A percentile compares a stretch with the other conserved stretches of the same genome.
Conservation (phyloP, 2,329 filamentous ascomycete species). For the Dryadomyces quercus-mongolicae region DNA sequence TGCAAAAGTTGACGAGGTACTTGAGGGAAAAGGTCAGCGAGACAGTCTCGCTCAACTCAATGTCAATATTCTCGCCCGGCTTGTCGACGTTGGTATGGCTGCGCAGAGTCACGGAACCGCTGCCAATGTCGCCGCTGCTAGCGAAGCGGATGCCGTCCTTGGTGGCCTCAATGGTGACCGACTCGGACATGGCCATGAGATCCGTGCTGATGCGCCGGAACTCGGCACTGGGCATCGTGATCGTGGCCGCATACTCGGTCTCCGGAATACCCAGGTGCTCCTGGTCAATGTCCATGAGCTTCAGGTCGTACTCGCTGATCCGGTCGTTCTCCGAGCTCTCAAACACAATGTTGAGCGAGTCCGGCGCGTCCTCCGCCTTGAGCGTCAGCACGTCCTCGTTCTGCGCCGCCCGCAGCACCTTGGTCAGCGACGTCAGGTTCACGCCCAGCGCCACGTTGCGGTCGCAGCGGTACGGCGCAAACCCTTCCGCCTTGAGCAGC, state of each 20-base stretch:
- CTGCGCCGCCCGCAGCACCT: conserved; percentile 89
- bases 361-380: conserved; percentile 94
- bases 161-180: conserved; percentile 87
- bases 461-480: conserved; percentile 93
- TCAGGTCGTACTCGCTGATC: conserved; percentile 97
- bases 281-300: conserved; percentile 99
- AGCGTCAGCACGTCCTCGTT: conserved; percentile 90
- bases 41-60: conserved; percentile 85
- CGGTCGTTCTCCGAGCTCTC: conserved; percentile 82
- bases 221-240: conserved; percentile 77
- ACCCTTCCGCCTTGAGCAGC: conserved; percentile 92
- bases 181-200: conserved; percentile 84
- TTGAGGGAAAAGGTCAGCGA: conserved; percentile 95
- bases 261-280: conserved; percentile 98
- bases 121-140: conserved; percentile 89
- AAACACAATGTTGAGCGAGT: conserved; percentile 90
- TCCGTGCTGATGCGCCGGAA: conserved; percentile 95
- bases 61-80: conserved; percentile 72
- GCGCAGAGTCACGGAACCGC: conserved; percentile 83
- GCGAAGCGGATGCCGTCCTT: conserved; percentile 97
- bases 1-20: conserved; percentile 99
- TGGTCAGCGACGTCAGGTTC: conserved; percentile 92
- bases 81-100: conserved; percentile 85
- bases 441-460: conserved; percentile 97
- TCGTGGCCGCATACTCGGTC: conserved; percentile 92